Evolutionary conservation across 202 grass and related monocot genomes (phyloP).

Genomic region (Panicum hallii): DNA sequence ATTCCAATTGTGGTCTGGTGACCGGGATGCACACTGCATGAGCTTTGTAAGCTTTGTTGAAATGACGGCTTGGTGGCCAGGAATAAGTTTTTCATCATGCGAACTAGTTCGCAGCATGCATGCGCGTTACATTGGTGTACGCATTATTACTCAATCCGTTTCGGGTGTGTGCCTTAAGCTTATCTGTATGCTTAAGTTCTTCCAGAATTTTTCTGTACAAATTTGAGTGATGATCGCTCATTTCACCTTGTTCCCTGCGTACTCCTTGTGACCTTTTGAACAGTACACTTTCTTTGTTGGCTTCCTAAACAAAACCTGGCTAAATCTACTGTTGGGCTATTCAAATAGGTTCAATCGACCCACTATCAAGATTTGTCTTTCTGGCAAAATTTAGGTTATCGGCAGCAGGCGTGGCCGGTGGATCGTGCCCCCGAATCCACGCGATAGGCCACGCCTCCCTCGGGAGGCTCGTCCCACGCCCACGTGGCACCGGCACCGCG

Average conservation of each 20-base stretch:
- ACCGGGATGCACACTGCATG: conserved; percentile 32
- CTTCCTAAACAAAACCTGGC: no score
- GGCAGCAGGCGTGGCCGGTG: background rate
- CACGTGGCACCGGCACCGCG: no score
- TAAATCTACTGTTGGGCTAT: no score
- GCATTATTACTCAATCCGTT: background rate
- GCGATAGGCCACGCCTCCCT: no score
- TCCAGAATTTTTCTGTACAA: background rate
- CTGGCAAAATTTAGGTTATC: background rate
- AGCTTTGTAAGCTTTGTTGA: conserved; percentile 22
- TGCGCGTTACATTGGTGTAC: background rate
- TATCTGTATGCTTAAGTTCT: background rate
- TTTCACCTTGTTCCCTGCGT: background rate
- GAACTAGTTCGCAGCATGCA: conserved; percentile 25
- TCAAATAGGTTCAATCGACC: background rate
- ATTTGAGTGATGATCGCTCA: background rate
- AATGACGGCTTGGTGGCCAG: conserved; percentile 34
- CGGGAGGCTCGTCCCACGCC: no score
- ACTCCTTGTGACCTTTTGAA: background rate
- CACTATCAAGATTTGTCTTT: background rate
- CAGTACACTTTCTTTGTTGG: no score
- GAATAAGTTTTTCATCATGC: conserved; percentile 55
- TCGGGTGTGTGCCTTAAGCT: background rate
- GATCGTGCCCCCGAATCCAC: background rate
- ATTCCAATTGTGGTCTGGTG: conserved; percentile 43